Conservation (phyloP, 176 grass and related monocot species). For the Rhynchospora tenuis region DNA sequence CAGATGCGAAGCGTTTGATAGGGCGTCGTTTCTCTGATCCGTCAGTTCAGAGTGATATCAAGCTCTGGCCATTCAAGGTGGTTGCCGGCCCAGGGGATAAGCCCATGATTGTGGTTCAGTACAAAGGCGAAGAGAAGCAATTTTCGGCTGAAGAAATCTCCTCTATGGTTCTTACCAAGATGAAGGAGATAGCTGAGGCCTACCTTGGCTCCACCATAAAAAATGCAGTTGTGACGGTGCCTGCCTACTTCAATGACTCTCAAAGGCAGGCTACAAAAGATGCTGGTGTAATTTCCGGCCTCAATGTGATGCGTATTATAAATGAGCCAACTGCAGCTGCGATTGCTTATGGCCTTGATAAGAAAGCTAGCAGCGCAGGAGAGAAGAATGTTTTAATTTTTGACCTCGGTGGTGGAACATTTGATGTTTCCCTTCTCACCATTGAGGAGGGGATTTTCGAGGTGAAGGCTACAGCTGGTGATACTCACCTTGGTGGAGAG, state of each 20-base stretch:
- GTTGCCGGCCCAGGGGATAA: slow-evolving; percentile 68
- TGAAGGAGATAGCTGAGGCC: slow-evolving; percentile 84
- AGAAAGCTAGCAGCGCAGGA: slow-evolving; percentile 59
- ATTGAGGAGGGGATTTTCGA: slow-evolving; percentile 96
- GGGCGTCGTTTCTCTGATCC: slow-evolving; percentile 58
- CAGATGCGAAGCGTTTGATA: slow-evolving; percentile 89
- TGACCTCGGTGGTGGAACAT: slow-evolving; percentile 76
- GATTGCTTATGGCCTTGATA: slow-evolving; percentile 81
- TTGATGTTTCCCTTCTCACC: slow-evolving; percentile 80
- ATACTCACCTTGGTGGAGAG: slow-evolving; percentile 85
- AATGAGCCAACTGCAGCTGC: slow-evolving; percentile 79
- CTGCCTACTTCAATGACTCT: slow-evolving; percentile 86
- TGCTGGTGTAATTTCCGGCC: slow-evolving; percentile 66
- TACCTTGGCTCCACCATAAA: slow-evolving; percentile 79
- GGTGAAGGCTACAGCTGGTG: slow-evolving; percentile 86
- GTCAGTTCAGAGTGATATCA: slow-evolving; percentile 76
- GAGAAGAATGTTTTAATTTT: slow-evolving; percentile 91
- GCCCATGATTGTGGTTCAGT: slow-evolving; percentile 81
- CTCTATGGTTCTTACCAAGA: slow-evolving; percentile 91
- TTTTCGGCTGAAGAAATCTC: slow-evolving; percentile 80
- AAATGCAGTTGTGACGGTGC: slow-evolving; percentile 79
- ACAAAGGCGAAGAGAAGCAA: slow-evolving; percentile 90
- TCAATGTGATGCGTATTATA: slow-evolving; percentile 89
- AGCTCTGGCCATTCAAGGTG: slow-evolving; percentile 92
- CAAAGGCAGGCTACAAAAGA: slow-evolving; percentile 89